A percentile compares a stretch with the other conserved stretches of the same genome.
Evolutionary conservation across 2,329 filamentous ascomycete genomes (phyloP).

Genomic region (Aspergillus viridinutans): DNA sequence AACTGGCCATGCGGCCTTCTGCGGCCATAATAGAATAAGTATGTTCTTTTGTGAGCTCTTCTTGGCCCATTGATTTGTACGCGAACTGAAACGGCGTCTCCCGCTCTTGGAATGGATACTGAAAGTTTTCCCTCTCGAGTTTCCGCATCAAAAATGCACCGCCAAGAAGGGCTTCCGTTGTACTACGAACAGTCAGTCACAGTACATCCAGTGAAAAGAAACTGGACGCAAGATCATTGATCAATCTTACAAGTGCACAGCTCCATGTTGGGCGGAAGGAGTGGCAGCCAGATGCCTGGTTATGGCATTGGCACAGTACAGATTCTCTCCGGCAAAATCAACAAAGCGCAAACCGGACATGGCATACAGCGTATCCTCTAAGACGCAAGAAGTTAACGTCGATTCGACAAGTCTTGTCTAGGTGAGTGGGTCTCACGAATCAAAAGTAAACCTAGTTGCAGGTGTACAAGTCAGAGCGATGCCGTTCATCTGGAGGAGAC

Average conservation of each 20-base stretch:
- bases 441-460: constrained; percentile 15
- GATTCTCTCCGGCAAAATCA: constrained; percentile 27
- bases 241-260: constrained; percentile 32
- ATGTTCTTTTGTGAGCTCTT: constrained; percentile 26
- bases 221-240: background rate
- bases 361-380: constrained; percentile 35
- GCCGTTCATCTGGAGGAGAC: too few relatives aligned
- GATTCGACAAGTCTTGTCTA: background rate
- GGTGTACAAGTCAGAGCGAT: background rate
- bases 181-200: constrained; percentile 14
- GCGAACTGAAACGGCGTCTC: constrained; percentile 34
- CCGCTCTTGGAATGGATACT: constrained; percentile 32
- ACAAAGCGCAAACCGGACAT: constrained; percentile 35
- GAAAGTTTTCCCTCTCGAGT: constrained; percentile 29
- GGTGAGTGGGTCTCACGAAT: constrained; percentile 16
- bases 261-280: constrained; percentile 34
- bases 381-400: too few relatives aligned
- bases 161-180: constrained; percentile 33
- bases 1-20: constrained; percentile 36
- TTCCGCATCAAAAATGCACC: constrained; percentile 35
- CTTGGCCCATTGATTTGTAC: constrained; percentile 28
- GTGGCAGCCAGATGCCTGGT: constrained; percentile 32
- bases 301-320: constrained; percentile 30
- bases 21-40: constrained; percentile 36
- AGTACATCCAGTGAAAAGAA: too few relatives aligned